These are phyloP conservation scores for Prunus yedoensis DNA, from an alignment of 331 rosid genomes.

Conservation along the genomic window DNA sequence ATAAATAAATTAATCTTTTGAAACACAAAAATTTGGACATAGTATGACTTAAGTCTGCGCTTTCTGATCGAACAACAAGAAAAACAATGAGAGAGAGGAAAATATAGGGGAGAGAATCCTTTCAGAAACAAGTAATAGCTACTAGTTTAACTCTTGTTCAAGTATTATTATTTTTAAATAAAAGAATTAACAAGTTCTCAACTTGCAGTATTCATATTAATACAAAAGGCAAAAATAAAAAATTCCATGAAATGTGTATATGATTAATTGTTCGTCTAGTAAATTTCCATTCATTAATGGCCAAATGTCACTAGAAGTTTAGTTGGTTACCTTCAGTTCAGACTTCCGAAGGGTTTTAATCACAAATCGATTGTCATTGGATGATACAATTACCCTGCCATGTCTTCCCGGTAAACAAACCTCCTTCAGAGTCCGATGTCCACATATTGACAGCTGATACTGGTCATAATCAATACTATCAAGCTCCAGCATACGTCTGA, in stretches of 20 bases:
- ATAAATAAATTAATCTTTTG: not conserved
- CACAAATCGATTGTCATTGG: conserved; percentile 29
- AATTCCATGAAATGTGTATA: not conserved
- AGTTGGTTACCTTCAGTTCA: conserved; percentile 34
- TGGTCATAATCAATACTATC: conserved; percentile 30
- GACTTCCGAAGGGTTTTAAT: conserved; percentile 36
- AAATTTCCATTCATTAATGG: not conserved
- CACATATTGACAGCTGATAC: conserved; percentile 33
- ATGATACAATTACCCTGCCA: conserved; percentile 25
- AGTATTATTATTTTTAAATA: not conserved
- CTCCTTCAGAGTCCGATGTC: conserved; percentile 32
- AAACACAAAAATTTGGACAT: not conserved
- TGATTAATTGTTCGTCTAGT: not conserved
- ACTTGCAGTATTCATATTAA: not conserved
- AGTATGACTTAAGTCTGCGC: not conserved
- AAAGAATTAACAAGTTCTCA: not conserved
- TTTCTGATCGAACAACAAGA: not conserved
- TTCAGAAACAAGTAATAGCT: not conserved
- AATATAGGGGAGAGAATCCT: not conserved
- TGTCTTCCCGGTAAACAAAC: conserved; percentile 35
- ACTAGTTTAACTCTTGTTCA: not conserved
- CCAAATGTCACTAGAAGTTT: not conserved
- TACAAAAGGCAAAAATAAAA: not conserved
- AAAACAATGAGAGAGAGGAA: too few relatives aligned
- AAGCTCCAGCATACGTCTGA: conserved; percentile 41